Base-by-base conservation (phyloP, 106 monocot species). In the Dendrobium chrysotoxum region DNA sequence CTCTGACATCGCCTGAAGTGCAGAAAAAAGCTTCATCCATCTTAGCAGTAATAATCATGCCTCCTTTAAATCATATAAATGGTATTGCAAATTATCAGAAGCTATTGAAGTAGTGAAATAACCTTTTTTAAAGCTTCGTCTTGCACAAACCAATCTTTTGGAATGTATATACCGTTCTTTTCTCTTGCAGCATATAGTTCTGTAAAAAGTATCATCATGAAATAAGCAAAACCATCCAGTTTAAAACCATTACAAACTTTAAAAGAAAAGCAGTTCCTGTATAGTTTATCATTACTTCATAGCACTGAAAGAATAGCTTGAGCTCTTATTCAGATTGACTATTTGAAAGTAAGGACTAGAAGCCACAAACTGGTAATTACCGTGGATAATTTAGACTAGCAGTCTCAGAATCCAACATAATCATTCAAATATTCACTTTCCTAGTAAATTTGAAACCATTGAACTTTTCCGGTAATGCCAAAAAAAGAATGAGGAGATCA, bases 111-210 rank as follows among this genome's bases (percentile, higher is more conserved):
- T 11, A 31, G 23, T 75, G 57, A 39, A 41, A 18, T n/a, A 75
- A 83, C 87, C 86, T 86, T 86, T 75, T 82, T 91, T 40, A 84
- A 81, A 75, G 84, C 82, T 86, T 91, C 86, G 57, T 82, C 85
- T 61, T 84, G 86, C 53, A 88, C 58, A 64, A 84, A 88, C 9
- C 81, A 83, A 58, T 86, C 88, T 28, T 80, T 79, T 38, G 86
- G 86, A n/a, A 91, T 82, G 72, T 88, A 91, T 50, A 92, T 80
- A 8, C 91, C 88, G 82, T 88, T 92, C 79, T 88, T 91, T 77
- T 92, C 89, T 58, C 88, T 85, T 47, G 85, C 91, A 71, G 87
- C 86, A 84, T 81, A 89, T 13, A 89, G 83, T 83, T 92, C 89
- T 91, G 85, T 35, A 35, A 28, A 65, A 67, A 70, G 2, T 15